Evolutionary conservation across 768 basidiomycete genomes (phyloP).

Genomic region (Pleurotus tuber-regium): DNA sequence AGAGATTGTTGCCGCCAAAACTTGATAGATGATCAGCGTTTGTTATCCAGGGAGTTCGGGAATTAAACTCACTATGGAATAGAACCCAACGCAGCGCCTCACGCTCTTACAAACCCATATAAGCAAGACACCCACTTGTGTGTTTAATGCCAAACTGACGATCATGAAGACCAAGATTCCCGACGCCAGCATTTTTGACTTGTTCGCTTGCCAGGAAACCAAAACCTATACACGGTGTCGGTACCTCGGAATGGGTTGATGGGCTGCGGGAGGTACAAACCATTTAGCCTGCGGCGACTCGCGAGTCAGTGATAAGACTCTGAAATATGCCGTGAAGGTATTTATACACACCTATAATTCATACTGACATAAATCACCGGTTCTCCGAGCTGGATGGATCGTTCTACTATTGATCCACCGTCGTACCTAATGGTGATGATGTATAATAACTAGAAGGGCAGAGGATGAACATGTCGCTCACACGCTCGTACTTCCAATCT

Average conservation of each 20-base stretch:
- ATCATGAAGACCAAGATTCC: slow-evolving; percentile 66
- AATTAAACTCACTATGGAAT: too few species aligned
- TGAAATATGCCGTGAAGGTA: background rate
- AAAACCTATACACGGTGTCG: too few species aligned
- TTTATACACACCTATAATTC: slow-evolving; percentile 41
- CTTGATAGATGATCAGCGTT: background rate
- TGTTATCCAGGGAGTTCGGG: too few species aligned
- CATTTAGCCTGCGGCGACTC: slow-evolving; percentile 1
- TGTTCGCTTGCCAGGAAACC: slow-evolving; percentile 54
- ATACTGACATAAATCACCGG: slow-evolving; percentile 54
- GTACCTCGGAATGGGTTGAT: too few species aligned
- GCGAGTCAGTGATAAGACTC: background rate
- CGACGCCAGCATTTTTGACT: slow-evolving; percentile 48
- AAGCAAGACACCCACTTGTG: too few species aligned
- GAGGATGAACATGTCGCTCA: slow-evolving; percentile 14
- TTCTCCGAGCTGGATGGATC: slow-evolving; percentile 38
- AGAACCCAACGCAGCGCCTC: slow-evolving; percentile 64
- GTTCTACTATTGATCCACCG: slow-evolving; percentile 39
- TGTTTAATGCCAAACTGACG: slow-evolving; percentile 48
- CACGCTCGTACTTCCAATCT: slow-evolving; percentile 36
- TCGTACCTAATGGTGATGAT: slow-evolving; percentile 31
- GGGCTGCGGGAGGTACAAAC: background rate
- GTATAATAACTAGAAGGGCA: background rate
- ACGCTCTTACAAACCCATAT: slow-evolving; percentile 36
- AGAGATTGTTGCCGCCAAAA: slow-evolving; percentile 51